These are phyloP conservation scores for Cladosporium colombiae DNA, from an alignment of 2,329 filamentous ascomycete species.

Conservation along the genomic window DNA sequence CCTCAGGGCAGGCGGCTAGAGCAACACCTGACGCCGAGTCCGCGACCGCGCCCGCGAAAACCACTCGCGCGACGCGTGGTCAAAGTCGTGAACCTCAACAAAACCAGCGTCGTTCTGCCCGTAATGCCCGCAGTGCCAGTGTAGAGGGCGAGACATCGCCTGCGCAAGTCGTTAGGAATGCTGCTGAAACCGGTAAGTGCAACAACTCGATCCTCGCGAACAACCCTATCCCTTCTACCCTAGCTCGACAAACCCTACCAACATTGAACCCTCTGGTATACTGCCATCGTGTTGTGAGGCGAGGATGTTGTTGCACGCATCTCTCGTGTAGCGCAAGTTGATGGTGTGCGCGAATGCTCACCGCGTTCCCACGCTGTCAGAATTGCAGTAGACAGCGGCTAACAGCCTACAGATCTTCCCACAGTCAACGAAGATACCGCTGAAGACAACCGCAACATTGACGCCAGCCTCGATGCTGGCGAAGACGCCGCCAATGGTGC, in stretches of 20 bases:
- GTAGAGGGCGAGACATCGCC: constrained; percentile 22
- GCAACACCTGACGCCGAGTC: constrained; percentile 20
- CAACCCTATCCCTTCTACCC: constrained; percentile 19
- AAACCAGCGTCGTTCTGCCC: constrained; percentile 14
- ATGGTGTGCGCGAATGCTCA: not conserved
- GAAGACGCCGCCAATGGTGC: constrained; percentile 19
- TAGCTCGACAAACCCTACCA: constrained; percentile 15
- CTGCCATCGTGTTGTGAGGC: not conserved
- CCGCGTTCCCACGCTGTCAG: too few species aligned
- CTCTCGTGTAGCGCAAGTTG: not conserved
- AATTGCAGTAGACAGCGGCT: not conserved
- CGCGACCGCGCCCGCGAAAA: constrained; percentile 17
- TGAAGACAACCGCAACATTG: constrained; percentile 6
- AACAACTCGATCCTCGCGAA: not conserved
- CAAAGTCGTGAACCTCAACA: constrained; percentile 41
- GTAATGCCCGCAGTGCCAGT: constrained; percentile 10
- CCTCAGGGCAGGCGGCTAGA: constrained; percentile 7
- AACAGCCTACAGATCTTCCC: constrained; percentile 23
- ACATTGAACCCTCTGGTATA: not conserved
- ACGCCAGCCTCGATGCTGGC: not conserved
- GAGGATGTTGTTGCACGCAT: not conserved
- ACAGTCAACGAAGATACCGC: constrained; percentile 23
- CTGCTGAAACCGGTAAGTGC: constrained; percentile 5
- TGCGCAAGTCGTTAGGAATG: constrained; percentile 20
- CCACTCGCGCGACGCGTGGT: constrained; percentile 39